Base-by-base conservation (phyloP, 2,329 filamentous ascomycete species). In the Monosporascus sp. region DNA sequence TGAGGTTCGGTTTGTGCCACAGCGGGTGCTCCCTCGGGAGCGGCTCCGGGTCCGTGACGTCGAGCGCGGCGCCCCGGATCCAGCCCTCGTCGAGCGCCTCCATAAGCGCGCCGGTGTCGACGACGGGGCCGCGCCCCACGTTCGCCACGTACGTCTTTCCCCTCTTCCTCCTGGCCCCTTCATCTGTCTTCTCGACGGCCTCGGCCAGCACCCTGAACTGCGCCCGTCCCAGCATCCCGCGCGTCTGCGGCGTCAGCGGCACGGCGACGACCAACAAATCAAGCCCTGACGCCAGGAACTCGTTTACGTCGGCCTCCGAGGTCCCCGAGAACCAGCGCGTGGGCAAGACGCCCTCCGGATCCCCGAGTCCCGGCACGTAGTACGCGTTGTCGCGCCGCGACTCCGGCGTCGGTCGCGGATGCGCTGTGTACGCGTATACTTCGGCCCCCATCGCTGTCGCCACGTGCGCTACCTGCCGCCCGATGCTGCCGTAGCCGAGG, bases 1-100 rank as follows among this genome's bases (percentile, higher is more conserved):
- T 76, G 18, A 83, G 73, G 66, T 88, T 86, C 24, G 78, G 75
- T 54, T 79, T 71, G 45, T 75, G 75, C 86, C 86, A 89, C 45
- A 89, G 68, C 56, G 82, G 78, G 63, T 84, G 78, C 22, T 82
- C 79, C 17, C 68, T 61, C 0, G 84, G 85, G 57, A 89, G 64
- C 0, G 86, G 86, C 62, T 89, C 86, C 0, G 85, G 85, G 58
- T 89, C 84, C 2, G 85, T 84, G 2, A 89, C 86, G 66, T 88
- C 86, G 47, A 89, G 69, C 2, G 84, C 84, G 0, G 85, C 86
- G 24, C 85, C 85, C 18, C 71, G 55, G 52, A 67, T 64, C 63
- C 54, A 62, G 47, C 62, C 65, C 31, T 60, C 58, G 50, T 72
- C 63, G 20, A 89, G 68, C 1, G 83, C 81, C 1, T 68, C 69